Evolutionary conservation across 2,329 filamentous ascomycete genomes (phyloP).

Genomic region (Fusarium hainanense): DNA sequence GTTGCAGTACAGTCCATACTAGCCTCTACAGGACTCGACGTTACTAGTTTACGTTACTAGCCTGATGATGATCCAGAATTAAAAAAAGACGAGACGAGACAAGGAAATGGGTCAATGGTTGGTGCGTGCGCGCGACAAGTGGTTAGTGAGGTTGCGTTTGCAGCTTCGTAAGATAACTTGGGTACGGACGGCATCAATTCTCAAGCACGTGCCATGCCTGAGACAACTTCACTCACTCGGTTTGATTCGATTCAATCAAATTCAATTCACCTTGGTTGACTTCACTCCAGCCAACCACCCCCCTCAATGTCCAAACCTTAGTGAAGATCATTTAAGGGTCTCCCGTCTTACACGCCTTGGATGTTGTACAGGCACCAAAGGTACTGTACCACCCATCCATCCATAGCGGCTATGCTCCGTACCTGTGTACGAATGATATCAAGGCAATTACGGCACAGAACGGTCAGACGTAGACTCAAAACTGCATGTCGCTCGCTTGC

Average conservation of each 20-base stretch:
- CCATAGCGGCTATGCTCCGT: neutral
- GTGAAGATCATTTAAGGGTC: constrained; percentile 26
- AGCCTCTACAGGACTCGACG: neutral
- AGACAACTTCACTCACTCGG: constrained; percentile 4
- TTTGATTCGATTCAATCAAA: neutral
- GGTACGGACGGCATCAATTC: constrained; percentile 6
- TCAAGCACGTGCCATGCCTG: constrained; percentile 20
- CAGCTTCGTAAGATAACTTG: constrained; percentile 4
- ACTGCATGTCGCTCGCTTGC: neutral
- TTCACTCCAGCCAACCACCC: neutral
- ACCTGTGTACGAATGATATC: neutral
- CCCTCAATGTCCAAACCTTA: constrained; percentile 10
- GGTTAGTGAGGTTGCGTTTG: constrained; percentile 3
- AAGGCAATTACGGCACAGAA: neutral
- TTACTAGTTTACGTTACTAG: constrained; percentile 7
- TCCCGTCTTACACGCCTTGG: constrained; percentile 18
- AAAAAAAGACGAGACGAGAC: constrained; percentile 5
- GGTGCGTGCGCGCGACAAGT: constrained; percentile 2
- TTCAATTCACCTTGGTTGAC: neutral
- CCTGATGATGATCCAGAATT: neutral
- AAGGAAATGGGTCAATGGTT: neutral
- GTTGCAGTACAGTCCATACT: constrained; percentile 1
- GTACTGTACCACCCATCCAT: neutral
- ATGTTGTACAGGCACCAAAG: neutral
- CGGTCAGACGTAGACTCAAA: neutral